Conservation (phyloP, 345 rosid species). For the Rhizophora mangle region DNA sequence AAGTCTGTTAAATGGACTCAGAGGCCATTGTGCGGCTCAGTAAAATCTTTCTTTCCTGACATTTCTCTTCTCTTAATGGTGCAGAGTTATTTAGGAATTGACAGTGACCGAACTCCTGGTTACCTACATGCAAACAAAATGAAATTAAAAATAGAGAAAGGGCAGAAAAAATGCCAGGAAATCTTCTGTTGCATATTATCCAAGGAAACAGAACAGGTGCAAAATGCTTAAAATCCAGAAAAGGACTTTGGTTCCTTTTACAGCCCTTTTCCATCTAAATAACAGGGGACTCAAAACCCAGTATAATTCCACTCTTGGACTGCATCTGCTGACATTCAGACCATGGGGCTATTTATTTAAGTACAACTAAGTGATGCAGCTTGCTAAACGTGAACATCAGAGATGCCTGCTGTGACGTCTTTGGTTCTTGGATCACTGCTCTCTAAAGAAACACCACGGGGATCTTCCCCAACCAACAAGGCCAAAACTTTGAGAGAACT, state of each 20-base stretch:
- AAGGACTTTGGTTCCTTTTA: not conserved
- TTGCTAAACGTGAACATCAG: constrained; percentile 52
- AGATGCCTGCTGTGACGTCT: constrained; percentile 56
- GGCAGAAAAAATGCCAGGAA: too few species aligned
- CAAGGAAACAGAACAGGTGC: not conserved
- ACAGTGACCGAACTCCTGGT: too few species aligned
- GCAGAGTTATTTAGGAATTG: too few species aligned
- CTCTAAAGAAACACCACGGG: constrained; percentile 78
- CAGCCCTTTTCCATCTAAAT: constrained; percentile 7
- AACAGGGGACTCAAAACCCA: not conserved
- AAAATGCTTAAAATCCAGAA: not conserved
- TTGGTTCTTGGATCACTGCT: constrained; percentile 66
- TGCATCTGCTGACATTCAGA: not conserved
- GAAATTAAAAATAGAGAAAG: too few species aligned
- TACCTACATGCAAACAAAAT: too few species aligned
- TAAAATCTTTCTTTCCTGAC: too few species aligned
- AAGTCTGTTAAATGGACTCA: too few species aligned
- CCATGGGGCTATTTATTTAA: constrained; percentile 3
- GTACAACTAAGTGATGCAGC: constrained; percentile 1
- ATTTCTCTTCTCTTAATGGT: too few species aligned
- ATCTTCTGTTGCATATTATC: not conserved
- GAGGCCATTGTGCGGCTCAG: too few species aligned
- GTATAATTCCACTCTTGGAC: not conserved
- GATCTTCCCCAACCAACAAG: constrained; percentile 88
- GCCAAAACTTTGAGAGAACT: constrained; percentile 68